phyloP scores from a whole-genome alignment of 371 early-diverging fungal species.

The Apophysomyces trapeziformis region DNA sequence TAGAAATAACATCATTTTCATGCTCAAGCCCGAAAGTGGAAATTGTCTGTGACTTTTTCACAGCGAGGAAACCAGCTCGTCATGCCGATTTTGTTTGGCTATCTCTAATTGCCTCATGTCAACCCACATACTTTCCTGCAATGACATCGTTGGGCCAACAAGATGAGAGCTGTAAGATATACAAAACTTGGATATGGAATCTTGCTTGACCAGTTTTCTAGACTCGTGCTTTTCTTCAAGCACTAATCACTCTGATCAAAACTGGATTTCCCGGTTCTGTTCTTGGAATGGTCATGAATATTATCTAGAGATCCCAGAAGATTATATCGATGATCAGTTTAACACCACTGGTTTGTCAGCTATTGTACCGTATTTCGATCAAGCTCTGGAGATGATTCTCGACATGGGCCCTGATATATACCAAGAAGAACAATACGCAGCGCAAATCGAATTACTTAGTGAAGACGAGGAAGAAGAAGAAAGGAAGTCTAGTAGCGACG shows the following conservation, averaged over 20 bases:
- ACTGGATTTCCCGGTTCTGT: slow-evolving; percentile 92
- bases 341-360: slow-evolving; percentile 88
- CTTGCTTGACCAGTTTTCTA: neutral
- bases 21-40: no score
- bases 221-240: slow-evolving; percentile 7
- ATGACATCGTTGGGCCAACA: slow-evolving; percentile 2
- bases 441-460: slow-evolving; percentile 36
- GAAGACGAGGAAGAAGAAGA: slow-evolving; percentile 19
- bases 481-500: slow-evolving; percentile 5
- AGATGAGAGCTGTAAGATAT: slow-evolving; percentile 10
- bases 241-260: slow-evolving; percentile 33
- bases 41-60: no score
- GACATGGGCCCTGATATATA: slow-evolving; percentile 74
- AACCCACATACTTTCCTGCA: neutral
- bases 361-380: slow-evolving; percentile 80
- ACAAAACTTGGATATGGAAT: neutral
- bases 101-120: neutral
- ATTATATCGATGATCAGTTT: slow-evolving; percentile 92
- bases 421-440: slow-evolving; percentile 14
- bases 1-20: no score
- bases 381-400: slow-evolving; percentile 84
- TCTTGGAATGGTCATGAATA: slow-evolving; percentile 82
- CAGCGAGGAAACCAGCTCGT: neutral
- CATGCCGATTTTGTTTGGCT: slow-evolving; percentile 4
- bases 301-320: slow-evolving; percentile 85